Conservation (phyloP, 2,329 filamentous ascomycete genomes). For the Colletotrichum navitas region DNA sequence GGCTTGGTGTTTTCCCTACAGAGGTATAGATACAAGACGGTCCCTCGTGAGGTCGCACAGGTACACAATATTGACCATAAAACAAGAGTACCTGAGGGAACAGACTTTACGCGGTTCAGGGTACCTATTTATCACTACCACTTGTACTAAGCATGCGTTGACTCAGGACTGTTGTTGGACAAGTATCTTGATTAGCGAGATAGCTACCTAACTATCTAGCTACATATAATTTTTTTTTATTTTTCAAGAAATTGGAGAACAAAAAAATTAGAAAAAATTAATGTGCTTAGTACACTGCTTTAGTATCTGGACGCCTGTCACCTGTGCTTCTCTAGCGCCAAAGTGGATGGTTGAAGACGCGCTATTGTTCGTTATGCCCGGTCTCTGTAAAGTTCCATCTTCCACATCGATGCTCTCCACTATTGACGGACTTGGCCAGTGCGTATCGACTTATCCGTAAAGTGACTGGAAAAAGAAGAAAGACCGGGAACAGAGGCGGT, state of each 20-base stretch:
- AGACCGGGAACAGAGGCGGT: background rate
- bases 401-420: slow-evolving; percentile 9
- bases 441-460: slow-evolving; percentile 14
- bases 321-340: slow-evolving; percentile 17
- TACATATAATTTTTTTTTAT: background rate
- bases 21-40: too few relatives aligned
- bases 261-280: too few relatives aligned
- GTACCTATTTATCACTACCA: background rate
- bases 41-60: too few relatives aligned
- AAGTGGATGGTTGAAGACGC: slow-evolving; percentile 17
- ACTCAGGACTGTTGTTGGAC: background rate
- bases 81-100: slow-evolving; percentile 3
- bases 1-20: background rate
- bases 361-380: slow-evolving; percentile 12
- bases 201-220: background rate
- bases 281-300: background rate
- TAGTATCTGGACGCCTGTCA: slow-evolving; percentile 9
- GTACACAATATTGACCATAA: too few relatives aligned
- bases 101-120: slow-evolving; percentile 18
- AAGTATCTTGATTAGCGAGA: slow-evolving; percentile 6
- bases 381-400: background rate
- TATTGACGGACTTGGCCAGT: slow-evolving; percentile 27
- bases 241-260: too few relatives aligned
- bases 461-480: slow-evolving; percentile 25
- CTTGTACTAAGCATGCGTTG: background rate